Percentiles rank a stretch among this genome's conserved stretches.
Conservation (phyloP, 805 yeast genomes). For the Starmerella roubikii region DNA sequence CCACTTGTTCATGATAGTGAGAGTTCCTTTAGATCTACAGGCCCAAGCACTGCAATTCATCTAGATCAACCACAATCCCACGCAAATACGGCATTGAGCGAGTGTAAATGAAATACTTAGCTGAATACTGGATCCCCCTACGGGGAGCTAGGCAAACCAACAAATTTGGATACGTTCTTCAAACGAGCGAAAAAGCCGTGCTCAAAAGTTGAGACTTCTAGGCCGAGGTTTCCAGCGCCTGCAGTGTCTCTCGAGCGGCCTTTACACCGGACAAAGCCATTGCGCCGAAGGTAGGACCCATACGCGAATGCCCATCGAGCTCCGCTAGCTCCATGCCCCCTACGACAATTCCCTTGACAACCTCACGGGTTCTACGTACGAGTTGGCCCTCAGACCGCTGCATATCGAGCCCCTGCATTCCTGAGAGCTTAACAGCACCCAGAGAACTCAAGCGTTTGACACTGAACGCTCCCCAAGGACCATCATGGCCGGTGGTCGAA, state of each 20-base stretch:
- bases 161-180: too few species aligned
- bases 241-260: constrained; percentile 46
- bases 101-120: too few species aligned
- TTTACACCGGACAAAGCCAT: constrained; percentile 68
- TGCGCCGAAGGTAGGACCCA: constrained; percentile 79
- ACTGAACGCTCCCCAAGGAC: constrained; percentile 69
- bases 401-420: constrained; percentile 72
- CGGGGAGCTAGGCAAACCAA: too few species aligned
- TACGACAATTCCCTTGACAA: constrained; percentile 47
- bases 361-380: constrained; percentile 54
- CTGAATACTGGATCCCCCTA: too few species aligned
- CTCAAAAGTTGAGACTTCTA: too few species aligned
- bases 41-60: too few species aligned
- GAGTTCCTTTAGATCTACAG: too few species aligned
- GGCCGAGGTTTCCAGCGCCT: too few species aligned
- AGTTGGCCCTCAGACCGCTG: constrained; percentile 63
- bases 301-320: constrained; percentile 63
- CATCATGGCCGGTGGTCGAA: constrained; percentile 70
- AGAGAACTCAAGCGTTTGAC: constrained; percentile 52
- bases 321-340: constrained; percentile 75
- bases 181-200: too few species aligned
- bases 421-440: constrained; percentile 40
- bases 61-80: too few species aligned
- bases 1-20: too few species aligned
- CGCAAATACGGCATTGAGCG: too few species aligned